These are phyloP conservation scores for Russula sp. DNA, from an alignment of 768 basidiomycete genomes.

Conservation along the genomic window DNA sequence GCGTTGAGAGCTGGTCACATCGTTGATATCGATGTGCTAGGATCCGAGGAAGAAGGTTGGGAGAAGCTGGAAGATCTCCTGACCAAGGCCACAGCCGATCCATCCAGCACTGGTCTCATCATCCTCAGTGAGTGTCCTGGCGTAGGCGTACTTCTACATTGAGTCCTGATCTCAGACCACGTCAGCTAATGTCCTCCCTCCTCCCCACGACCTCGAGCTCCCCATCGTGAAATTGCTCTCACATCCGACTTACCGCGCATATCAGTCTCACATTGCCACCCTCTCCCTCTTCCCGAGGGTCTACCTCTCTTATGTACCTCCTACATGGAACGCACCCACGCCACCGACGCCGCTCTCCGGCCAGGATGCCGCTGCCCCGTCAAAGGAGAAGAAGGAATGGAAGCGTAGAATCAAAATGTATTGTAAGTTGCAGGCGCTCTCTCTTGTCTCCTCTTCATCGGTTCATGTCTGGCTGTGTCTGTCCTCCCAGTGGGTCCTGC, in stretches of 20 bases:
- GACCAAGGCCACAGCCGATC: constrained; percentile 49
- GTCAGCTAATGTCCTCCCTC: constrained; percentile 73
- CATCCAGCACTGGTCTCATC: constrained; percentile 40
- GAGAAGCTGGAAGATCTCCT: constrained; percentile 71
- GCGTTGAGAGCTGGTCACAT: constrained; percentile 56
- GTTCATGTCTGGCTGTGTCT: background rate
- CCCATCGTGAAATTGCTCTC: constrained; percentile 78
- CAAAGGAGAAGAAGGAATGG: constrained; percentile 53
- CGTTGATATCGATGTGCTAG: constrained; percentile 66
- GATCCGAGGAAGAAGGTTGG: constrained; percentile 46
- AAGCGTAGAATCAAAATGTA: constrained; percentile 78
- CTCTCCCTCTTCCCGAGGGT: constrained; percentile 71
- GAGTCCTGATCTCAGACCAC: constrained; percentile 15
- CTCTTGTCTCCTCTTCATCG: constrained; percentile 8
- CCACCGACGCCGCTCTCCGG: constrained; percentile 39
- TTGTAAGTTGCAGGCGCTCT: constrained; percentile 44
- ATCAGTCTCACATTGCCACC: constrained; percentile 64
- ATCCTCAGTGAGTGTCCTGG: constrained; percentile 47
- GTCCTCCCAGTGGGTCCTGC: constrained; percentile 61
- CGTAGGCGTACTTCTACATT: background rate
- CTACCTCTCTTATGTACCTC: constrained; percentile 71
- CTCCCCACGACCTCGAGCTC: constrained; percentile 62
- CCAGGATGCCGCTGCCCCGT: constrained; percentile 30
- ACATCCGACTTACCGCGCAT: constrained; percentile 65
- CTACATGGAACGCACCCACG: constrained; percentile 59